Conservation (phyloP, 768 basidiomycete species). For the Ramaria rubella region DNA sequence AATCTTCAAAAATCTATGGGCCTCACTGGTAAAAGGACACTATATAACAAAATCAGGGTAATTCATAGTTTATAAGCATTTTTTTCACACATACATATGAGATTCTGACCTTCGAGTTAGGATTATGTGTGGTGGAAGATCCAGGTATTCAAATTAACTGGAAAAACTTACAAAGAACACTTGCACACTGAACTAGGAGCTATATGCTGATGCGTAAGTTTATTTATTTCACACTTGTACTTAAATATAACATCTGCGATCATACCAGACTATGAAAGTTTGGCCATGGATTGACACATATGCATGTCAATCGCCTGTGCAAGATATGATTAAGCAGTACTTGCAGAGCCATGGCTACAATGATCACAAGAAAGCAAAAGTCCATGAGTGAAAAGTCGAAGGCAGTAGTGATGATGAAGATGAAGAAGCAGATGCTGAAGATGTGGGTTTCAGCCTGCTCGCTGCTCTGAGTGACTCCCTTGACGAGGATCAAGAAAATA, state of each 20-base stretch:
- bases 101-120: background rate
- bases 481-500: background rate
- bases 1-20: background rate
- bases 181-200: background rate
- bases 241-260: background rate
- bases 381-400: background rate
- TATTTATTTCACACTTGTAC: background rate
- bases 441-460: background rate
- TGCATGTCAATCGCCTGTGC: background rate
- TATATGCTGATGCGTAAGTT: background rate
- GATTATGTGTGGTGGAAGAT: background rate
- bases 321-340: background rate
- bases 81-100: background rate
- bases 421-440: background rate
- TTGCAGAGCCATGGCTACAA: background rate
- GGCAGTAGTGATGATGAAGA: background rate
- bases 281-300: background rate
- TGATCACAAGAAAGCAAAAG: background rate
- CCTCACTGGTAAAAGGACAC: background rate
- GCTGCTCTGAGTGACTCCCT: background rate
- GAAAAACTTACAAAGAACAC: background rate
- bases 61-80: background rate
- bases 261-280: background rate
- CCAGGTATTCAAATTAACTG: background rate
- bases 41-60: background rate